Base-by-base conservation (phyloP, 208 protist species). In the Novymonas esmeraldas region DNA sequence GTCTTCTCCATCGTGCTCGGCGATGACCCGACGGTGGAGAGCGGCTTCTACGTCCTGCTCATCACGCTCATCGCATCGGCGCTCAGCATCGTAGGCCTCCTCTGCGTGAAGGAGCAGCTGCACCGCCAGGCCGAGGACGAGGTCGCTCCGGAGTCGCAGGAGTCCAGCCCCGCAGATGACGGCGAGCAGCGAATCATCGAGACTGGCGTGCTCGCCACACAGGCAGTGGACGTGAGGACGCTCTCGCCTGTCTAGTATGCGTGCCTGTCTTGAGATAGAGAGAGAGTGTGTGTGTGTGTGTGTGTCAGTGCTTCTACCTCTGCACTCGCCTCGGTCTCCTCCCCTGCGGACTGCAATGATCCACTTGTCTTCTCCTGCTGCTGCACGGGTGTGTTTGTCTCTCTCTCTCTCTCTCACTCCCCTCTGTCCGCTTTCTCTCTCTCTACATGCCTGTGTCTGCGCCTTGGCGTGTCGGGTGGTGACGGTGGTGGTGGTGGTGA, bases 1-100 rank as follows among this genome's bases (percentile, higher is more conserved):
- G 67, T 81, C n/a, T 85, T 81, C 54, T 80, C 75, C 33, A 26
- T 85, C n/a, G 69, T 81, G 9, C 65, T 85, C 11, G 75, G 75
- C 16, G 75, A 81, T 33, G 55, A 48, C 3, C 79, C 75, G 4
- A 80, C 73, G 0, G 34, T 24, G 5, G 44, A 78, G 31, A 69
- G 38, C 22, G 62, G 44, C 41, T 76, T 85, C 50, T 70, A 68
- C 29, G 69, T 74, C 46, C 2, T 82, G 4, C 18, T 82, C 9
- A 54, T 86, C 20, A 68, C 73, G 10, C 13, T 80, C n/a, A 39
- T 68, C 22, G 46, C 64, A 13, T 63, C 42, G 13, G 66, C 49
- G 2, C 6, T 72, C 4, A 54, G 67, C 51, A 7, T 69, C 4
- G 51, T 60, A 3, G 56, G 64, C 0, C 51, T 86, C 14, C 28